Evolutionary conservation across 164 flowering plant genomes (phyloP).

Genomic region (Chimonanthus praecox): DNA sequence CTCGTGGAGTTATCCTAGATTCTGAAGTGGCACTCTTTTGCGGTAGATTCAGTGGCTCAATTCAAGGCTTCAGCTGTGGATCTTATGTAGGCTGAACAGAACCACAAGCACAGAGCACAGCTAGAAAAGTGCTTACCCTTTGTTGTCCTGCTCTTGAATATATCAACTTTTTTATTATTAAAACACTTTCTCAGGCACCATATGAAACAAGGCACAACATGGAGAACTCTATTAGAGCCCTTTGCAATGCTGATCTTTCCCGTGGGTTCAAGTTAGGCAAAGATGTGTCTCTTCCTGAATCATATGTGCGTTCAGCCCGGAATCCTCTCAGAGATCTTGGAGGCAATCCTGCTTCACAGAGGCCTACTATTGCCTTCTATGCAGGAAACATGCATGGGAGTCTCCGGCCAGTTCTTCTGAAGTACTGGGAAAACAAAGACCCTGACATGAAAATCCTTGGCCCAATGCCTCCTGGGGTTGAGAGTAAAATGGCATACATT

Average conservation of each 20-base stretch:
- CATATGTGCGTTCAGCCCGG: not conserved
- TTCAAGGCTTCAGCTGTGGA: too few relatives aligned
- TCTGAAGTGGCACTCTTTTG: too few relatives aligned
- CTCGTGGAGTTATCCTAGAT: too few relatives aligned
- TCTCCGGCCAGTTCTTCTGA: constrained; percentile 2
- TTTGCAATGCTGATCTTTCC: constrained; percentile 13
- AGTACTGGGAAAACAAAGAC: constrained; percentile 13
- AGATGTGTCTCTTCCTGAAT: constrained; percentile 10
- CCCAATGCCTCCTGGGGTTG: constrained; percentile 5
- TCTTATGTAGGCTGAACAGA: too few relatives aligned
- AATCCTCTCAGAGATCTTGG: constrained; percentile 8
- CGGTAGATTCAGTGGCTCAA: too few relatives aligned
- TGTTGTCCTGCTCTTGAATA: not conserved
- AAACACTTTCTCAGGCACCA: constrained; percentile 7
- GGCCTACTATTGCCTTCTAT: constrained; percentile 11
- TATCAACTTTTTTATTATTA: not conserved
- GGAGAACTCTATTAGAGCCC: constrained; percentile 7
- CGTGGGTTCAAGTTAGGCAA: constrained; percentile 15
- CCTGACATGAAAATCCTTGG: constrained; percentile 14
- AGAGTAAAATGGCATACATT: constrained; percentile 3
- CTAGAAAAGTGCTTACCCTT: too few relatives aligned
- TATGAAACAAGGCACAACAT: constrained; percentile 7
- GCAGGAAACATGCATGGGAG: constrained; percentile 13
- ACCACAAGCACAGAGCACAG: too few relatives aligned
- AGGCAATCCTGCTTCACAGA: constrained; percentile 7